Evolutionary conservation across 2,329 filamentous ascomycete species (phyloP), one percentile per base, ranked within the genome.

Genomic region (Diaporthe sp.): DNA sequence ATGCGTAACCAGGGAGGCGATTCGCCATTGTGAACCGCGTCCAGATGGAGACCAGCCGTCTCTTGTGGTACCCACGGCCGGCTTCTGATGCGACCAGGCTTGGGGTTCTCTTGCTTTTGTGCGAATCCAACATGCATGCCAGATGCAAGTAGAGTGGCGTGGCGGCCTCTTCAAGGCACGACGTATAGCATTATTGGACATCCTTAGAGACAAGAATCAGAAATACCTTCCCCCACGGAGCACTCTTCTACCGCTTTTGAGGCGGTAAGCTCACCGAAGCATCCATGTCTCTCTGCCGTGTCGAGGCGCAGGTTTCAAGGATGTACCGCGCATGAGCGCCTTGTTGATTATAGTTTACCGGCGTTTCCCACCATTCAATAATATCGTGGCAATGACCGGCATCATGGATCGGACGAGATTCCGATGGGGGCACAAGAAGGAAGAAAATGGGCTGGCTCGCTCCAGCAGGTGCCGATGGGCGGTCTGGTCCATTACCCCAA

Each of bases 251-350:
- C 61, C 42, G 19, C 42, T 39, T 10, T 34, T 13, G 46, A 53
- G 31, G 62, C 46, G 46, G 62, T 68, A 31, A 31, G 46, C 46
- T 53, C 46, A 53, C 46, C 62, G 62, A 39, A 28, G 46, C 46
- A n/a, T 22, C 46, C 31, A 68, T 51, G 62, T 67, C 44, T n/a
- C 61, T 49, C 44, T 68, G 46, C 46, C 62, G 62, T 68, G 46
- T 68, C 28, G 19, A 37, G 61, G 61, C 42, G 25, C 61, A 4
- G 42, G 61, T 67, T 65, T 67, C 62, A 67, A 25, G 62, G 62
- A 67, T 67, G 46, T 67, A 31, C 46, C 62, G 62, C 44, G 62
- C 62, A 53, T 67, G 62, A 39, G 61, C 42, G 15, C n/a, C 44
- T 37, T n/a, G 7, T 53, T 44, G 25, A 51, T 53, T 53, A 53